Evolutionary conservation across 306 rosid species (phyloP), one percentile per base, ranked within the genome.

Genomic region (Biancaea sappan): DNA sequence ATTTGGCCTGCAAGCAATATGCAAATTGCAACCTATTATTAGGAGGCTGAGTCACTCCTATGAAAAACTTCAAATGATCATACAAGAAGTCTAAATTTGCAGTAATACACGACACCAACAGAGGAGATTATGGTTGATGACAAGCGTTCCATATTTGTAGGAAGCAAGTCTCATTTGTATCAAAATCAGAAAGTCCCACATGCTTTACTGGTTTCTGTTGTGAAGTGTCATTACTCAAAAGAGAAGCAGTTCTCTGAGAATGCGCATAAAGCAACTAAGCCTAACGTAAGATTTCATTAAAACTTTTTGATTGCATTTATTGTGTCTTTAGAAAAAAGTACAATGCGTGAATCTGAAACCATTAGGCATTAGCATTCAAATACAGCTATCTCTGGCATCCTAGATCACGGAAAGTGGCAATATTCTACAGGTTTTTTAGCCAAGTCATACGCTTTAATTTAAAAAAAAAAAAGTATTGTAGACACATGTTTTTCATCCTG

Each of bases 161-260:
- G n/a, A n/a, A n/a, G n/a, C n/a, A n/a, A n/a, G n/a, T n/a, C n/a
- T n/a, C n/a, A n/a, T n/a, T n/a, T 31, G 44, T 14, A 43, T 26
- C 58, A 60, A 35, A 56, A 25, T 19, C 50, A 38, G 53, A 60
- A 58, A 19, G n/a, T n/a, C n/a, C 8, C 52, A 3, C 48, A 13
- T 31, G 47, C 57, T 46, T 22, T 60, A 60, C 37, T 59, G 37
- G 64, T 51, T 63, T 50, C 41, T 51, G 79, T 47, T 4, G 37
- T 11, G 52, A 28, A 57, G 29, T 34, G 14, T 47, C 48, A 53
- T n/a, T n/a, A 74, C 13, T n/a, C 19, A n/a, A 34, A 22, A 62
- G 25, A 5, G 64, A 38, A 51, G 64, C 53, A 50, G 24, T 52
- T 70, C 43, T 32, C 22, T 8, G 75, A 70, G 52, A 12, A 53